Evolutionary conservation across 2,329 filamentous ascomycete genomes (phyloP).

Genomic region (Calonectria hawksworthii): DNA sequence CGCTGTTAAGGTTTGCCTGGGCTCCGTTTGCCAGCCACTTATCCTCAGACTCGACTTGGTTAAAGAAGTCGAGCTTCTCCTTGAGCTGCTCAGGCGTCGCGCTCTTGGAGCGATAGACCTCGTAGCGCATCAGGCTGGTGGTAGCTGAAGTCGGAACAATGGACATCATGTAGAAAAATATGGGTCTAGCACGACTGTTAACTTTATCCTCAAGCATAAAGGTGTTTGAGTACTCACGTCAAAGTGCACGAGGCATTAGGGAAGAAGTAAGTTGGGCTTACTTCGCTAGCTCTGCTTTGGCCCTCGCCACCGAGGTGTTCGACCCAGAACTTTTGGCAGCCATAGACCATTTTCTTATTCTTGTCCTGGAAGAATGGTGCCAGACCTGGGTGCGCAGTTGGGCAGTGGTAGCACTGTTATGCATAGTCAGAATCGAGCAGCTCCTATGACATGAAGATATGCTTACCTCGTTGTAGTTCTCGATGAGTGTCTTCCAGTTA

Average conservation of each 20-base stretch:
- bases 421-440: background rate
- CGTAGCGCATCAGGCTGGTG: conserved; percentile 69
- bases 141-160: conserved; percentile 68
- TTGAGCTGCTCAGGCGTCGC: conserved; percentile 70
- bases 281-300: conserved; percentile 52
- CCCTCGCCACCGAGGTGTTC: conserved; percentile 62
- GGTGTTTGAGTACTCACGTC: conserved; percentile 53
- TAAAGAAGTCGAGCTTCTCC: conserved; percentile 70
- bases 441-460: background rate
- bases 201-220: background rate
- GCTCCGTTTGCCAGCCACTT: conserved; percentile 71
- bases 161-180: conserved; percentile 74
- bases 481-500: conserved; percentile 71
- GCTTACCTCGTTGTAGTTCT: conserved; percentile 69
- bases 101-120: conserved; percentile 72
- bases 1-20: conserved; percentile 71
- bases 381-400: conserved; percentile 70
- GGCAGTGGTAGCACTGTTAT: conserved; percentile 71
- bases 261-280: conserved; percentile 61
- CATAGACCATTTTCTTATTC: conserved; percentile 48
- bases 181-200: conserved; percentile 52
- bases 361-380: conserved; percentile 53
- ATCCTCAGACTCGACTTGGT: conserved; percentile 73
- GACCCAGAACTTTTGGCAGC: conserved; percentile 67
- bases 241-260: conserved; percentile 63